Conservation (phyloP, 441 rosid genomes). For the Pelargonium cotyledonis region DNA sequence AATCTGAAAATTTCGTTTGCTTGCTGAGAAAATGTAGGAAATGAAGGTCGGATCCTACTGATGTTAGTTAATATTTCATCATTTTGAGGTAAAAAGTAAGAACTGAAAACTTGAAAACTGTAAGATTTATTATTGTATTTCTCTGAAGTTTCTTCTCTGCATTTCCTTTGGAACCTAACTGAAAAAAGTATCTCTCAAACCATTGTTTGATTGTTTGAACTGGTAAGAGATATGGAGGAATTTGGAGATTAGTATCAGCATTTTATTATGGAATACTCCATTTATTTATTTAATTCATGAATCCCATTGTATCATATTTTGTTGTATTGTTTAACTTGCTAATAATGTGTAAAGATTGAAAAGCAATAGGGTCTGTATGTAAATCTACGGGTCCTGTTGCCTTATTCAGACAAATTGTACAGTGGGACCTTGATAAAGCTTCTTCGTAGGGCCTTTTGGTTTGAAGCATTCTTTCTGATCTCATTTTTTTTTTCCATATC, state of each 20-base stretch:
- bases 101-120: neutral
- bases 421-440: conserved; percentile 59
- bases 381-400: conserved; percentile 58
- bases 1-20: conserved; percentile 5
- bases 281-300: conserved; percentile 11
- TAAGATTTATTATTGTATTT: neutral
- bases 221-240: conserved; percentile 12
- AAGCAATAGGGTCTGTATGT: conserved; percentile 36
- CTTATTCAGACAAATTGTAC: conserved; percentile 35
- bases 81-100: neutral
- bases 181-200: neutral
- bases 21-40: conserved; percentile 16
- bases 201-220: conserved; percentile 6
- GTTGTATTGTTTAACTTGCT: conserved; percentile 26
- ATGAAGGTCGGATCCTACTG: neutral
- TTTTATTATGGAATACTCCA: neutral
- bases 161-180: neutral
- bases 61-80: neutral
- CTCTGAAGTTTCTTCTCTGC: neutral
- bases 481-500: conserved; percentile 26
- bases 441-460: conserved; percentile 30
- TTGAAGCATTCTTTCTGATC: conserved; percentile 31
- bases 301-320: conserved; percentile 12
- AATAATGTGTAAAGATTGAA: conserved; percentile 29
- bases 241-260: conserved; percentile 17